Evolutionary conservation across 305 asterid genomes (phyloP).

Genomic region (Fraxinus nigra): DNA sequence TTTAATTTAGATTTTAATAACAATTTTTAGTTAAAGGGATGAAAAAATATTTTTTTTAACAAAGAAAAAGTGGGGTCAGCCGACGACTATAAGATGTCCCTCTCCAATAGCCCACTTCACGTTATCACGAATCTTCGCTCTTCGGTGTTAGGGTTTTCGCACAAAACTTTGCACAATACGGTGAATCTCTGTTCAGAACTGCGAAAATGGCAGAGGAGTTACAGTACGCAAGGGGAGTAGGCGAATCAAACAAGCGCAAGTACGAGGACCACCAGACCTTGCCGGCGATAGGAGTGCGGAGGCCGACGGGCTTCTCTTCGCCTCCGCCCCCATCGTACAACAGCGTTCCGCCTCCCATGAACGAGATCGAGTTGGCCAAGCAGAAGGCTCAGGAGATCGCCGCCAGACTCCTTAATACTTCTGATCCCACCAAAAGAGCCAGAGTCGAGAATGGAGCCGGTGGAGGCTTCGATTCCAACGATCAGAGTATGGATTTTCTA

Average conservation of each 20-base stretch:
- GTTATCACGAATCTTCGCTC: neutral
- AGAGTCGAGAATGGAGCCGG: conserved; percentile 66
- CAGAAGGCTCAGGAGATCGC: conserved; percentile 91
- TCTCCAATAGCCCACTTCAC: neutral
- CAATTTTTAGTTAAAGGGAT: no score
- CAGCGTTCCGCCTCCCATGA: conserved; percentile 72
- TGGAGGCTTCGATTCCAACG: conserved; percentile 52
- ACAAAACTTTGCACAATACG: neutral
- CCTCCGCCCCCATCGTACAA: conserved; percentile 54
- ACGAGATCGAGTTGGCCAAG: conserved; percentile 77
- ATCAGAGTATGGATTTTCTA: conserved; percentile 34
- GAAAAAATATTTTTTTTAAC: no score
- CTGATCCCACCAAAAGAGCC: conserved; percentile 65
- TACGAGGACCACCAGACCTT: conserved; percentile 63
- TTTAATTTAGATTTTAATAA: no score
- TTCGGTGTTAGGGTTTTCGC: neutral
- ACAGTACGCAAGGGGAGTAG: conserved; percentile 35
- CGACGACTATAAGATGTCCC: neutral
- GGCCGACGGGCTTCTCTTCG: conserved; percentile 63
- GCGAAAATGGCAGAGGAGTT: conserved; percentile 49
- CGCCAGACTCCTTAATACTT: conserved; percentile 57
- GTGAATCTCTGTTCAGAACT: neutral
- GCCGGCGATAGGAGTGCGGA: conserved; percentile 54
- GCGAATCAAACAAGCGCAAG: conserved; percentile 61
- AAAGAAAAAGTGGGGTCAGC: no score